Percentiles rank a stretch among this genome's conserved stretches.
These are phyloP conservation scores for Trametes villosa DNA, from an alignment of 768 basidiomycete genomes.

Conservation along the genomic window DNA sequence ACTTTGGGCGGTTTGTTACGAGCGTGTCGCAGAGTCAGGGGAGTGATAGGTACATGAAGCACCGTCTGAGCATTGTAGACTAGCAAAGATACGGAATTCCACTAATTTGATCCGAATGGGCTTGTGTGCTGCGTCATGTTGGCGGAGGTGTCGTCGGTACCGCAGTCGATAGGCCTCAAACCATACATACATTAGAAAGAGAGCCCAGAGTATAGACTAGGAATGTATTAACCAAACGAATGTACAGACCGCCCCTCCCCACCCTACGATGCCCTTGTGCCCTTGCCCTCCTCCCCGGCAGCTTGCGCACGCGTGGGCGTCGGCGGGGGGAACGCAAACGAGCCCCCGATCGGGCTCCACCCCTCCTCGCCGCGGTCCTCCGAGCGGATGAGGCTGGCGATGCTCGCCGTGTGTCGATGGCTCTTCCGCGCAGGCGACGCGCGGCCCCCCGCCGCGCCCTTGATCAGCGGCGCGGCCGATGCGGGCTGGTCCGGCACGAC, in stretches of 20 bases:
- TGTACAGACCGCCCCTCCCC: slow-evolving; percentile 2
- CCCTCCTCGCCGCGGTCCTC: slow-evolving; percentile 83
- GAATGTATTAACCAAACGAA: slow-evolving; percentile 14
- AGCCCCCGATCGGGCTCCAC: slow-evolving; percentile 73
- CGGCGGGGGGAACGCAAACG: slow-evolving; percentile 58
- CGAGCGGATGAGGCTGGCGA: slow-evolving; percentile 77
- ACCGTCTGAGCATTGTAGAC: no score
- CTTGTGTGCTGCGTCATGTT: no score
- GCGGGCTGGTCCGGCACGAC: slow-evolving; percentile 40
- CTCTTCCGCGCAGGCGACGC: slow-evolving; percentile 41
- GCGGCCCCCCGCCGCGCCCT: slow-evolving; percentile 27
- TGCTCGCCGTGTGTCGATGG: slow-evolving; percentile 83
- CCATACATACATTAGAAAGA: not conserved
- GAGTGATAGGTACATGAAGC: no score
- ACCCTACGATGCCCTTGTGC: slow-evolving; percentile 11
- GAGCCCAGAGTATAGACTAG: not conserved
- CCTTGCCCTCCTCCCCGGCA: slow-evolving; percentile 17
- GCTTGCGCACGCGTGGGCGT: slow-evolving; percentile 31
- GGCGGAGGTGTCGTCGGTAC: no score
- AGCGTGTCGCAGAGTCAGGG: no score
- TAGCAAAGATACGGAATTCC: no score
- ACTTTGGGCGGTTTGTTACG: no score
- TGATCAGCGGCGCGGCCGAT: slow-evolving; percentile 42
- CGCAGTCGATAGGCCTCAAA: no score
- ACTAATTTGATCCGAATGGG: no score